Base-by-base conservation (phyloP, 768 basidiomycete genomes). In the Panaeolus papilionaceus region DNA sequence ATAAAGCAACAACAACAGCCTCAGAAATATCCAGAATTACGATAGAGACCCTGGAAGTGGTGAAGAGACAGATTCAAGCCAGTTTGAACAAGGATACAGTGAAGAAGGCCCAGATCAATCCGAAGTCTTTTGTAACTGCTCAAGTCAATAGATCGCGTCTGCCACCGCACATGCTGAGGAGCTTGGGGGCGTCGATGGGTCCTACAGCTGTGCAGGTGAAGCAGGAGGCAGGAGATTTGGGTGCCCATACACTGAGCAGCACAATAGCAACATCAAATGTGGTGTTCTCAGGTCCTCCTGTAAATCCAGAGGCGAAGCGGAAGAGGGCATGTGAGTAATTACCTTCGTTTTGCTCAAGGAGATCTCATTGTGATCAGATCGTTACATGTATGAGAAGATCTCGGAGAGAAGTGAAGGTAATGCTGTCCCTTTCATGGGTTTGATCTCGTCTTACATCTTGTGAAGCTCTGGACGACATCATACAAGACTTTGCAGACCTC, bases 381-480 rank as follows among this genome's bases (percentile, higher is more conserved):
- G 93, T 37, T 99, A 98, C 76, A 96, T 97, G 96, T 95, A 93
- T 74, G 96, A 98, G 77, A 95, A 94, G 79, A 84, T 92, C 28
- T 88, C 88, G 1, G 93, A 93, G 74, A 83, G 96, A 58, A 91
- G 94, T 69, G 92, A 92, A 84, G 89, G 95, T 94, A 71, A 71
- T 62, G 77, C 11, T 49, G 33, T 33, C 38, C 26, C 26, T n/a
- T 11, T 54, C 16, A 28, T 26, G 28, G 40, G 63, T 66, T 54
- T 69, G 58, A 3, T 16, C 66, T 38, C 28, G 45, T 64, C 63
- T 67, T 44, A 42, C 26, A 39, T 33, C 28, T 33, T 58, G n/a
- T 38, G 12, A 51, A 96, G 95, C 81, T 16, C 86, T 99, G 64
- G 96, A 99, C 73, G 88, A 90, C 66, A 82, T 90, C 66, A 97